phyloP scores from a whole-genome alignment of 257 asterid genomes.

The Forsythia suspensa region DNA sequence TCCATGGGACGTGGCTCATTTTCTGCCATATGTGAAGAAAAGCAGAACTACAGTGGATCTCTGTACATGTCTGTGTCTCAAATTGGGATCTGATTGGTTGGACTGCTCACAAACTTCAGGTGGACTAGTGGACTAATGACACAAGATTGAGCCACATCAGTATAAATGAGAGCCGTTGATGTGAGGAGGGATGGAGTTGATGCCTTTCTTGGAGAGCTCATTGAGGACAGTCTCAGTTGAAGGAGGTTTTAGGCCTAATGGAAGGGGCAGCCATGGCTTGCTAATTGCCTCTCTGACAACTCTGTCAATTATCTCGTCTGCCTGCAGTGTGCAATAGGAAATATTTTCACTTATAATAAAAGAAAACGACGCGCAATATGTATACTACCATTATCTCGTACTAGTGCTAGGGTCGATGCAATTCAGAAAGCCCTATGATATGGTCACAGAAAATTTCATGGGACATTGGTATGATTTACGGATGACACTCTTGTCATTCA shows the following conservation, averaged over 20 bases:
- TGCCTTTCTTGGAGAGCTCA: constrained; percentile 49
- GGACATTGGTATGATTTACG: not conserved
- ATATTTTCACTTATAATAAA: not conserved
- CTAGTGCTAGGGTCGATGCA: not conserved
- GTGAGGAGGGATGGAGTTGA: constrained; percentile 34
- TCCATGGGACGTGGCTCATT: not conserved
- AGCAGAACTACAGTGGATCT: not conserved
- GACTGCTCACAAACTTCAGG: not conserved
- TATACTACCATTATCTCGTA: not conserved
- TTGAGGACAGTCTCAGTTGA: constrained; percentile 44
- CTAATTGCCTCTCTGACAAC: constrained; percentile 46
- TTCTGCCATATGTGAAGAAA: not conserved
- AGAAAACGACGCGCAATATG: not conserved
- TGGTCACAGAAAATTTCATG: not conserved
- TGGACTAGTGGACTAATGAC: not conserved
- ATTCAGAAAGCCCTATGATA: not conserved
- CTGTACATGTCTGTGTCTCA: constrained; percentile 1
- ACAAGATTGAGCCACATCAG: constrained; percentile 1
- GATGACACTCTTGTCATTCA: not conserved
- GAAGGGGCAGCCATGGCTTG: constrained; percentile 55
- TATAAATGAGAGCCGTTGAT: constrained; percentile 2
- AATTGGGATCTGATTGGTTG: not conserved
- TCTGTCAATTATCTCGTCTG: constrained; percentile 44
- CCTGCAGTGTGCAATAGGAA: constrained; percentile 27
- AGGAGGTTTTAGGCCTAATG: constrained; percentile 49